Evolutionary conservation across 495 filamentous ascomycete genomes (phyloP).

Genomic region (Aspergillus haitiensis): DNA sequence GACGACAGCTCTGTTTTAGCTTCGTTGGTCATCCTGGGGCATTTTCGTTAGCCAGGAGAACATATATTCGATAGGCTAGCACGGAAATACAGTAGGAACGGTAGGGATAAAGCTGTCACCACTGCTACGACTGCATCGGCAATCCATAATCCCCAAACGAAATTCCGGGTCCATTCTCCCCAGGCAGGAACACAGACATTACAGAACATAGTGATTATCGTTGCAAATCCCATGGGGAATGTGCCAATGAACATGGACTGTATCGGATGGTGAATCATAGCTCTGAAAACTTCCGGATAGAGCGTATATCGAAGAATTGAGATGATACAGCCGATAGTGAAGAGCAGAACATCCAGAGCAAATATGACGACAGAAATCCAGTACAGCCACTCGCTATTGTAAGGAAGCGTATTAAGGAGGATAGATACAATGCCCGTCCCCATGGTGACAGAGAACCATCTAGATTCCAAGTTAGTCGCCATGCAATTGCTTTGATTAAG

Average conservation of each 20-base stretch:
- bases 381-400: slow-evolving; percentile 54
- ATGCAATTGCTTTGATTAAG: not conserved
- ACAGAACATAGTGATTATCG: slow-evolving; percentile 59
- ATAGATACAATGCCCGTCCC: slow-evolving; percentile 66
- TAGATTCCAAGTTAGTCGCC: slow-evolving; percentile 19
- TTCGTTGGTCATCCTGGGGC: slow-evolving; percentile 35
- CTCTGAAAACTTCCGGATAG: slow-evolving; percentile 56
- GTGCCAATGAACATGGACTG: slow-evolving; percentile 64
- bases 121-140: slow-evolving; percentile 55
- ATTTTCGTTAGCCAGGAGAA: not conserved
- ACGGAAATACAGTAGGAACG: slow-evolving; percentile 54
- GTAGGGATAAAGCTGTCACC: slow-evolving; percentile 49
- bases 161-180: slow-evolving; percentile 40
- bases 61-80: not conserved
- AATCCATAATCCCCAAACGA: slow-evolving; percentile 61
- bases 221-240: slow-evolving; percentile 64
- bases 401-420: slow-evolving; percentile 57
- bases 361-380: slow-evolving; percentile 56
- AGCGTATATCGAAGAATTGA: slow-evolving; percentile 55
- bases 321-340: slow-evolving; percentile 40
- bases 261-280: slow-evolving; percentile 57
- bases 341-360: slow-evolving; percentile 54
- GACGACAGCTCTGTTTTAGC: slow-evolving; percentile 35
- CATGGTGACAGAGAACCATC: slow-evolving; percentile 60
- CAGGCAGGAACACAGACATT: slow-evolving; percentile 56